phyloP scores from a whole-genome alignment of 768 basidiomycete species.

The Pisolithus tinctorius region DNA sequence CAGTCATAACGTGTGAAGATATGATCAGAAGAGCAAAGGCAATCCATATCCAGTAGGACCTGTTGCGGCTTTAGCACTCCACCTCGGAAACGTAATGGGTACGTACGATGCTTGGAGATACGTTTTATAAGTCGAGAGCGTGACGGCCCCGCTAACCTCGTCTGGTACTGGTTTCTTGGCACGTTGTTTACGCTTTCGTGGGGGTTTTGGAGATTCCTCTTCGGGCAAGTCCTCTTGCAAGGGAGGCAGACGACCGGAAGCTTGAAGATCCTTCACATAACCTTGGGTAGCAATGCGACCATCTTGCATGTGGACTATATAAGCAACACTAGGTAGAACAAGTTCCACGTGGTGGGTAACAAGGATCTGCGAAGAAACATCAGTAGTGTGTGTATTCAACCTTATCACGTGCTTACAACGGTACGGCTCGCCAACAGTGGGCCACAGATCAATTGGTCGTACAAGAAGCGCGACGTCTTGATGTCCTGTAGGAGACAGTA shows the following conservation, averaged over 20 bases:
- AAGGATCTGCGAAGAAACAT: conserved; percentile 36
- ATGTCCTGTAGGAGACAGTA: conserved; percentile 42
- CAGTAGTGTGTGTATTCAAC: not conserved
- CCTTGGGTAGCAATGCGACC: conserved; percentile 77
- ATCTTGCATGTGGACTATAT: conserved; percentile 73
- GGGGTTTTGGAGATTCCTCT: conserved; percentile 22
- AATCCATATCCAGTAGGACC: conserved; percentile 28
- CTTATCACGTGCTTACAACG: conserved; percentile 36
- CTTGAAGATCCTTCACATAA: conserved; percentile 54
- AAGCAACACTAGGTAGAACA: conserved; percentile 65
- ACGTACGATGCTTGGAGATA: conserved; percentile 66
- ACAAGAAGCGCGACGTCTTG: conserved; percentile 58
- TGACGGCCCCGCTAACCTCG: conserved; percentile 78
- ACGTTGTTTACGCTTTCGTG: not conserved
- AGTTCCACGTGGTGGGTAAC: conserved; percentile 85
- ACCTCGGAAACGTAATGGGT: not conserved
- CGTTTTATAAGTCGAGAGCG: conserved; percentile 62
- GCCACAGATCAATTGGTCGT: conserved; percentile 59
- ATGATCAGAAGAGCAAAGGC: conserved; percentile 16
- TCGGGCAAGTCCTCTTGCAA: conserved; percentile 50
- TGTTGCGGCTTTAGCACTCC: conserved; percentile 3
- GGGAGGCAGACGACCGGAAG: conserved; percentile 53
- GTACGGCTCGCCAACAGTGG: conserved; percentile 62
- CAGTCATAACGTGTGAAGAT: conserved; percentile 19
- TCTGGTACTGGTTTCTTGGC: conserved; percentile 71